These are phyloP conservation scores for Lactarius deliciosus DNA, from an alignment of 768 basidiomycete species.

Conservation along the genomic window DNA sequence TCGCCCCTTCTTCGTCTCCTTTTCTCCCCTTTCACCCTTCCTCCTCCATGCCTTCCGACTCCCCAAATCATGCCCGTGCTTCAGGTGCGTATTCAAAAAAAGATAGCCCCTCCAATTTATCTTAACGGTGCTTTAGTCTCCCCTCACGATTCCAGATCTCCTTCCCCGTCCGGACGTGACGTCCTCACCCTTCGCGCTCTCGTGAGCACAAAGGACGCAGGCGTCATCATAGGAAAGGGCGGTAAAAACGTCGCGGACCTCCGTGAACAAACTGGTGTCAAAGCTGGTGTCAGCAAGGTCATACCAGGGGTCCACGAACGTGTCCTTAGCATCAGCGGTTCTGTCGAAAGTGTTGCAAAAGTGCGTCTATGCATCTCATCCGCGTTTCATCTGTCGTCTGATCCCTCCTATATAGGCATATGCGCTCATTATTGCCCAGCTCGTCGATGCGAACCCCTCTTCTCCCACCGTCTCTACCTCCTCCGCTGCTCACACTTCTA, in stretches of 20 bases:
- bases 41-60: constrained; percentile 64
- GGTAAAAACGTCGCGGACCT: constrained; percentile 98
- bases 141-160: constrained; percentile 69
- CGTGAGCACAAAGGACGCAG: constrained; percentile 95
- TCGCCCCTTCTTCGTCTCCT: constrained; percentile 35
- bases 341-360: constrained; percentile 91
- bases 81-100: constrained; percentile 44
- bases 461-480: constrained; percentile 69
- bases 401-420: constrained; percentile 63
- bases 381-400: constrained; percentile 25
- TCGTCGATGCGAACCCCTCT: constrained; percentile 78
- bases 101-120: constrained; percentile 28
- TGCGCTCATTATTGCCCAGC: constrained; percentile 89
- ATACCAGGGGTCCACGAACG: constrained; percentile 97
- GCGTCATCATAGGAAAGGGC: constrained; percentile 94
- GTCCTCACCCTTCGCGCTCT: constrained; percentile 89
- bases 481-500: constrained; percentile 68
- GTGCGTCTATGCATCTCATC: constrained; percentile 43
- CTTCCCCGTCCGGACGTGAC: constrained; percentile 69
- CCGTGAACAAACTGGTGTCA: constrained; percentile 93
- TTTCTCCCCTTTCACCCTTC: constrained; percentile 35
- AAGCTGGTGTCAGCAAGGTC: constrained; percentile 98
- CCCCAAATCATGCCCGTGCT: constrained; percentile 48
- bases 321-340: constrained; percentile 90
- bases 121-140: constrained; percentile 43